These are phyloP conservation scores for Rhododendron molle DNA, from an alignment of 148 eudicot genomes.

Conservation along the genomic window DNA sequence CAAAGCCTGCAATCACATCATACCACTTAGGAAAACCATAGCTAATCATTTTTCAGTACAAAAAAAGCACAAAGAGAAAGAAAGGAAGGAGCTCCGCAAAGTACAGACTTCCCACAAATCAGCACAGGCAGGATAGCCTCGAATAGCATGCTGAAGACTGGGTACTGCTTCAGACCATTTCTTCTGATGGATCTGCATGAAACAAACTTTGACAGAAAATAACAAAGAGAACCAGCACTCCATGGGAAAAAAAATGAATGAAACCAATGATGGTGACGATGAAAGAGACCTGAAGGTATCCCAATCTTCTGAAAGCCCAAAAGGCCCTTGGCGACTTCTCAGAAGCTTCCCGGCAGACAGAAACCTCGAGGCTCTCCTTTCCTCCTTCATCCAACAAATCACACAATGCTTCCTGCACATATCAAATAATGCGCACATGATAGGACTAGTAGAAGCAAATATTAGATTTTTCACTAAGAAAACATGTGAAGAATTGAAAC, in stretches of 20 bases:
- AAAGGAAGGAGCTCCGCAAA: constrained; percentile 7
- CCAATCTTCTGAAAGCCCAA: constrained; percentile 87
- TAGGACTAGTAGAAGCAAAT: neutral
- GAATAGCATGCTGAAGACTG: constrained; percentile 84
- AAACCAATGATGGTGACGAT: constrained; percentile 3
- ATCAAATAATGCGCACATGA: neutral
- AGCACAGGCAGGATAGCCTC: constrained; percentile 78
- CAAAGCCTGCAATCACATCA: constrained; percentile 46
- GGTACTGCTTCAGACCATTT: constrained; percentile 91
- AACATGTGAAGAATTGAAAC: constrained; percentile 12
- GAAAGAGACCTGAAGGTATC: constrained; percentile 67
- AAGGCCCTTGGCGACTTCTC: constrained; percentile 87
- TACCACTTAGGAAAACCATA: neutral
- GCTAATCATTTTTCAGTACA: neutral
- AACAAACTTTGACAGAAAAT: neutral
- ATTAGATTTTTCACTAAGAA: neutral
- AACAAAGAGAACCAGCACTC: neutral
- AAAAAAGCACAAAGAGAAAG: neutral
- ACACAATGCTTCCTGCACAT: constrained; percentile 66
- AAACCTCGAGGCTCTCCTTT: constrained; percentile 74
- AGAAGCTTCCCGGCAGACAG: constrained; percentile 82
- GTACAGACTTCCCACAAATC: constrained; percentile 92
- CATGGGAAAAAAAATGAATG: neutral
- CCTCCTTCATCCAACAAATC: constrained; percentile 72
- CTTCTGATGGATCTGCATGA: constrained; percentile 62